These are phyloP conservation scores for Nemania diffusa DNA, from an alignment of 2,329 filamentous ascomycete genomes.

Conservation along the genomic window DNA sequence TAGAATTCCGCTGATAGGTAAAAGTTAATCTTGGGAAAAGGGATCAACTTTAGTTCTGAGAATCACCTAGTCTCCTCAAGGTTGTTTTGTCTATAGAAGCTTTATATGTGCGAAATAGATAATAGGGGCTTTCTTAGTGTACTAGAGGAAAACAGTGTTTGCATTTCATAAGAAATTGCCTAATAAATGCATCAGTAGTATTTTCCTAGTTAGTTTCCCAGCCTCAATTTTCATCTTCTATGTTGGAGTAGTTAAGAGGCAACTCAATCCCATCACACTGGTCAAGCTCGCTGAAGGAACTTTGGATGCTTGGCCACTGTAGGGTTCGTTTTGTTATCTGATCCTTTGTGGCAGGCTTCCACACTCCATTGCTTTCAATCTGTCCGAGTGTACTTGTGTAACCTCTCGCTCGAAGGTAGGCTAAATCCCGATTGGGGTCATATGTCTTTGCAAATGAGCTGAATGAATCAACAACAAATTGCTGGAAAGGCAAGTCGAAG, in stretches of 20 bases:
- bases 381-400: slow-evolving; percentile 49
- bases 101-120: background rate
- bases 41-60: background rate
- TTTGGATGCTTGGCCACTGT: slow-evolving; percentile 54
- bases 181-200: too few relatives aligned
- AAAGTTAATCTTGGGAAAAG: background rate
- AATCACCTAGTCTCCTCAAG: background rate
- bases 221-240: background rate
- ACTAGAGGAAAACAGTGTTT: too few relatives aligned
- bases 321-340: slow-evolving; percentile 58
- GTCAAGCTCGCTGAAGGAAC: slow-evolving; percentile 59
- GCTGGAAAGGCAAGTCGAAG: slow-evolving; percentile 52
- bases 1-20: background rate
- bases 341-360: slow-evolving; percentile 52
- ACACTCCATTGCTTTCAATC: slow-evolving; percentile 46
- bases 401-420: slow-evolving; percentile 57
- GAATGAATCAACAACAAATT: slow-evolving; percentile 60
- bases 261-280: slow-evolving; percentile 62
- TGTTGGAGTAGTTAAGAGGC: slow-evolving; percentile 55
- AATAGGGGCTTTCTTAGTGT: background rate
- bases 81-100: background rate
- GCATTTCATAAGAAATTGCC: too few relatives aligned
- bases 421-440: slow-evolving; percentile 61
- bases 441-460: slow-evolving; percentile 61
- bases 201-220: too few relatives aligned